phyloP scores from a whole-genome alignment of 352 stramenopile genomes.

The Phytophthora idaei region DNA sequence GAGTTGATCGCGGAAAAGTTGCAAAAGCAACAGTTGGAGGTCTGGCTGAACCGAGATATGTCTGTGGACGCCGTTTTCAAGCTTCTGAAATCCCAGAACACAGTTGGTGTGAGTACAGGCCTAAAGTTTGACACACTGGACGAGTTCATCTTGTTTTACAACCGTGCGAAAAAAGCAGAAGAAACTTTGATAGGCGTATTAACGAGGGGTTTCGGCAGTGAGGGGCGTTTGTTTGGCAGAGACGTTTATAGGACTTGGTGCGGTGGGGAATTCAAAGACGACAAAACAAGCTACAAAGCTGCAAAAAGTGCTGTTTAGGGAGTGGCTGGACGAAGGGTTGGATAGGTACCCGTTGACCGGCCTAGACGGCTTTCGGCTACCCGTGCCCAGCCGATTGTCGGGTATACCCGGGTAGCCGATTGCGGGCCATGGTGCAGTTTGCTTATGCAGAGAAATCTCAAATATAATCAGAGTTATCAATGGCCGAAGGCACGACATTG shows the following conservation, averaged over 20 bases:
- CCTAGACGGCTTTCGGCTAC: no score
- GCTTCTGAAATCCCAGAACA: constrained; percentile 1
- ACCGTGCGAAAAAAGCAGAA: not conserved
- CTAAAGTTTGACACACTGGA: not conserved
- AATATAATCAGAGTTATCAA: no score
- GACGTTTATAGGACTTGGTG: not conserved
- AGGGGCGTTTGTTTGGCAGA: not conserved
- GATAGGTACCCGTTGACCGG: not conserved
- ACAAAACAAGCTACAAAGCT: not conserved
- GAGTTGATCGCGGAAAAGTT: not conserved
- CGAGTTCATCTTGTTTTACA: constrained; percentile 1
- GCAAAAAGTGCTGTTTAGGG: not conserved
- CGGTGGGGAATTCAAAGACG: not conserved
- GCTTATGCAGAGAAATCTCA: no score
- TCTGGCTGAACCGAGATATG: not conserved
- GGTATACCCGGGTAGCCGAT: no score
- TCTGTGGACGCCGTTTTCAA: constrained; percentile 3
- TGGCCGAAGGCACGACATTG: no score
- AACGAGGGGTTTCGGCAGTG: not conserved
- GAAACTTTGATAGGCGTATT: not conserved
- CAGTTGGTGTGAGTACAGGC: no score
- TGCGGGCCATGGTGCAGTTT: no score
- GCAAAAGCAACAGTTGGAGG: not conserved
- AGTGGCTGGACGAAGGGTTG: not conserved
- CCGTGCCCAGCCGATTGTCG: no score